Conservation (phyloP, 2,329 filamentous ascomycete genomes). For the Hymenoscyphus linearis region DNA sequence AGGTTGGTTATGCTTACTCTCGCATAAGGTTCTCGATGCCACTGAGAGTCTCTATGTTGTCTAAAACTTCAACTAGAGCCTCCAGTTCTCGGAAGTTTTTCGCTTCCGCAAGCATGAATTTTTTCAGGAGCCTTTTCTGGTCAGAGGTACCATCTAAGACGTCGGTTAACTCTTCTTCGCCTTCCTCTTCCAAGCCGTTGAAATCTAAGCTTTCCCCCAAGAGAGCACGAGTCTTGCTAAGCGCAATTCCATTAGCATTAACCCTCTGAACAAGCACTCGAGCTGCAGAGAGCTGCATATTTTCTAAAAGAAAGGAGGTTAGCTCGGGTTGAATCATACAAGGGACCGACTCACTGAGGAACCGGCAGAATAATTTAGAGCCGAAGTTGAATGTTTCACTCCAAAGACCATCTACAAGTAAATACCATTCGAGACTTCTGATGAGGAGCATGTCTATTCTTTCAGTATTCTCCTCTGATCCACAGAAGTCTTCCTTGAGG, state of each 20-base stretch:
- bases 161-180: slow-evolving; percentile 28
- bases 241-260: slow-evolving; percentile 39
- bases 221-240: slow-evolving; percentile 33
- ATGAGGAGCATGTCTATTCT: slow-evolving; percentile 67
- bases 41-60: slow-evolving; percentile 61
- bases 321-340: slow-evolving; percentile 5
- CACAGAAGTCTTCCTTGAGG: slow-evolving; percentile 60
- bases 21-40: slow-evolving; percentile 17
- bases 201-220: slow-evolving; percentile 38
- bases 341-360: slow-evolving; percentile 62
- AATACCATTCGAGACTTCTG: slow-evolving; percentile 77
- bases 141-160: slow-evolving; percentile 34
- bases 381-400: slow-evolving; percentile 63
- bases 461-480: slow-evolving; percentile 56
- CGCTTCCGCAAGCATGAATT: slow-evolving; percentile 45
- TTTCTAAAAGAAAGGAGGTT: slow-evolving; percentile 32
- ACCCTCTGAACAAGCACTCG: slow-evolving; percentile 47
- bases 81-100: slow-evolving; percentile 65
- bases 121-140: slow-evolving; percentile 28
- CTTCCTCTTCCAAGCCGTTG: slow-evolving; percentile 22
- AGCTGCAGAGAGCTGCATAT: slow-evolving; percentile 46
- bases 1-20: slow-evolving; percentile 18
- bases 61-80: slow-evolving; percentile 58
- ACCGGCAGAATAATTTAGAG: slow-evolving; percentile 71
- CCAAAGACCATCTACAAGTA: slow-evolving; percentile 69